phyloP scores from a whole-genome alignment of 306 rosid genomes.

The Malus fusca region DNA sequence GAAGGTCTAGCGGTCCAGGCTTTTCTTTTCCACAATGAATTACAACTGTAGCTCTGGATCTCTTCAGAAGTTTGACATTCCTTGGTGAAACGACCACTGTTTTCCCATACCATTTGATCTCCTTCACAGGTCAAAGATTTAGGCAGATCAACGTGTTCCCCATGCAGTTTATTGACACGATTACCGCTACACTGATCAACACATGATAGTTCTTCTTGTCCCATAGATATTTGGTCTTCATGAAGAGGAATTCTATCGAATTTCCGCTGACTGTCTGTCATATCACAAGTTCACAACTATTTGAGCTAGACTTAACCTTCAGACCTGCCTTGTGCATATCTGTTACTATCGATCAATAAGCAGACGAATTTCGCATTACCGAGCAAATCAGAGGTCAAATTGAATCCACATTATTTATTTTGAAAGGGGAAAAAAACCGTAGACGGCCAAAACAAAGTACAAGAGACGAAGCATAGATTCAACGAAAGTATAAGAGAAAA shows the following conservation, averaged over 20 bases:
- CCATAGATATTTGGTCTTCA: slow-evolving; percentile 5
- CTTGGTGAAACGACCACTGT: slow-evolving; percentile 8
- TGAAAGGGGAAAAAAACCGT: neutral
- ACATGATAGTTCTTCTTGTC: slow-evolving; percentile 20
- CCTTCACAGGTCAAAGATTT: slow-evolving; percentile 13
- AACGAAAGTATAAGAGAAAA: slow-evolving; percentile 11
- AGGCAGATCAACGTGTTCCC: slow-evolving; percentile 28
- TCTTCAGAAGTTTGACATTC: slow-evolving; percentile 26
- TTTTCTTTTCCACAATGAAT: neutral
- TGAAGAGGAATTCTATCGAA: slow-evolving; percentile 10
- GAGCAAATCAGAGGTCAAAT: neutral
- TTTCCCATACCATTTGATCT: slow-evolving; percentile 19
- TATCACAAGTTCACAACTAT: slow-evolving; percentile 14
- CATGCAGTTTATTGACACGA: slow-evolving; percentile 10
- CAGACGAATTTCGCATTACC: neutral
- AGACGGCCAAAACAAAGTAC: neutral
- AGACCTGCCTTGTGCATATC: slow-evolving; percentile 14
- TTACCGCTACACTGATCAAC: slow-evolving; percentile 16
- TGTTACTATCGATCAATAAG: neutral
- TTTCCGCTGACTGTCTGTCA: slow-evolving; percentile 11
- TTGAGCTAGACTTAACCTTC: slow-evolving; percentile 13
- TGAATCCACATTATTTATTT: neutral
- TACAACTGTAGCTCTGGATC: slow-evolving; percentile 5
- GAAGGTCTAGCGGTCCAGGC: slow-evolving; percentile 9
- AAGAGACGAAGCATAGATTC: neutral